These are phyloP conservation scores for Zygosaccharomyces sapae DNA, from an alignment of 1,139 yeast species.

Conservation along the genomic window DNA sequence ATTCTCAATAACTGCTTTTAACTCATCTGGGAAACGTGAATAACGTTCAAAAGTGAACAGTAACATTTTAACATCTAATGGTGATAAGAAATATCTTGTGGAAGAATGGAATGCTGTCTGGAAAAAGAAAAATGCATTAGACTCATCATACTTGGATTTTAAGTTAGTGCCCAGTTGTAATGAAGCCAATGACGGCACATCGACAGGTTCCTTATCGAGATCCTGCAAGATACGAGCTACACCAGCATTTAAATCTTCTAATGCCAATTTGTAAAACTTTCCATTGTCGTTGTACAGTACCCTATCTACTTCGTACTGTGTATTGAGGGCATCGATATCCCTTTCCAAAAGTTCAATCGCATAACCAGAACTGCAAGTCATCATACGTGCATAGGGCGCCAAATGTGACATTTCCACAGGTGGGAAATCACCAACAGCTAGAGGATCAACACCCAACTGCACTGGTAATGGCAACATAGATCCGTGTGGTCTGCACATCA, in stretches of 20 bases:
- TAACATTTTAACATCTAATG: slow-evolving; percentile 73
- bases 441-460: slow-evolving; percentile 36
- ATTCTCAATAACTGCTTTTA: slow-evolving; percentile 64
- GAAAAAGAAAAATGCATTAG: slow-evolving; percentile 53
- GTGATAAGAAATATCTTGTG: slow-evolving; percentile 60
- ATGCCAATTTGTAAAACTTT: slow-evolving; percentile 53
- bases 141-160: slow-evolving; percentile 33
- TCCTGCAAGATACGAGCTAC: slow-evolving; percentile 32
- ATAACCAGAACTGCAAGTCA: slow-evolving; percentile 59
- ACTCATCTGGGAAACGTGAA: slow-evolving; percentile 58
- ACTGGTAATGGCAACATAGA: slow-evolving; percentile 63
- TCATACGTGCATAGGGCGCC: slow-evolving; percentile 52
- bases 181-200: slow-evolving; percentile 16
- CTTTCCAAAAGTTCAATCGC: slow-evolving; percentile 48
- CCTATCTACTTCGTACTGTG: slow-evolving; percentile 53
- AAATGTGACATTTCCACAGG: slow-evolving; percentile 40
- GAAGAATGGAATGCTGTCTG: slow-evolving; percentile 71
- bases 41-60: slow-evolving; percentile 60
- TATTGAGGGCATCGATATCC: slow-evolving; percentile 46
- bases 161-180: slow-evolving; percentile 22
- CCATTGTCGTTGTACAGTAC: slow-evolving; percentile 58
- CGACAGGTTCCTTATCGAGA: slow-evolving; percentile 6
- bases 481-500: slow-evolving; percentile 68
- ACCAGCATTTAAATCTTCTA: slow-evolving; percentile 48
- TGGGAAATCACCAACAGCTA: slow-evolving; percentile 41